phyloP scores from a whole-genome alignment of 345 rosid species.

The Noccaea caerulescens region DNA sequence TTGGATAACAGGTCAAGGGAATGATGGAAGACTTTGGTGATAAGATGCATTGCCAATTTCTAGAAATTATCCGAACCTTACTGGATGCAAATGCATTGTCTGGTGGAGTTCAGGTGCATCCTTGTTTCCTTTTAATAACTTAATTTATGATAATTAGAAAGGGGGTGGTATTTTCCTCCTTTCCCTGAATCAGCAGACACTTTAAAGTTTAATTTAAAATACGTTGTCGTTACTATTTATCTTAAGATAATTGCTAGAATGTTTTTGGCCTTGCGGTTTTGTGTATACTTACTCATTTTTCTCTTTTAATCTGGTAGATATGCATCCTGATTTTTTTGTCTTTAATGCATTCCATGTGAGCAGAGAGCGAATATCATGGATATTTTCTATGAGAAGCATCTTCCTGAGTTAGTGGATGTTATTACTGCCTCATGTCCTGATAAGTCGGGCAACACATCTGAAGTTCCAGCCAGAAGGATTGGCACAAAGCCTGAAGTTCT shows the following conservation, averaged over 20 bases:
- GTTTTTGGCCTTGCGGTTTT: not conserved
- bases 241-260: conserved; percentile 22
- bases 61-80: conserved; percentile 94
- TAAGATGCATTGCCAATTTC: conserved; percentile 97
- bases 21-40: conserved; percentile 94
- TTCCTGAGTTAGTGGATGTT: conserved; percentile 84
- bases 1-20: conserved; percentile 77
- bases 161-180: conserved; percentile 12
- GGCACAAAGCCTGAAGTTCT: conserved; percentile 85
- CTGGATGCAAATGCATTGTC: conserved; percentile 84
- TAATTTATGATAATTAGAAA: not conserved
- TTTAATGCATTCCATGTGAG: conserved; percentile 34
- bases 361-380: conserved; percentile 89
- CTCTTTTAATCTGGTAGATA: conserved; percentile 15
- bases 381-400: conserved; percentile 93
- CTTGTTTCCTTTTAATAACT: conserved; percentile 22
- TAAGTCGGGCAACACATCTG: conserved; percentile 52
- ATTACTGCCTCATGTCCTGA: conserved; percentile 79
- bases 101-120: conserved; percentile 76
- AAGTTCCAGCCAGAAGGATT: conserved; percentile 49
- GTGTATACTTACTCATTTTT: not conserved
- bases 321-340: conserved; percentile 21
- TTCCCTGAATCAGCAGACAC: not conserved
- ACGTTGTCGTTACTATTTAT: not conserved
- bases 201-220: not conserved